These are phyloP conservation scores for Arabis alpina DNA, from an alignment of 345 rosid genomes.

Conservation along the genomic window DNA sequence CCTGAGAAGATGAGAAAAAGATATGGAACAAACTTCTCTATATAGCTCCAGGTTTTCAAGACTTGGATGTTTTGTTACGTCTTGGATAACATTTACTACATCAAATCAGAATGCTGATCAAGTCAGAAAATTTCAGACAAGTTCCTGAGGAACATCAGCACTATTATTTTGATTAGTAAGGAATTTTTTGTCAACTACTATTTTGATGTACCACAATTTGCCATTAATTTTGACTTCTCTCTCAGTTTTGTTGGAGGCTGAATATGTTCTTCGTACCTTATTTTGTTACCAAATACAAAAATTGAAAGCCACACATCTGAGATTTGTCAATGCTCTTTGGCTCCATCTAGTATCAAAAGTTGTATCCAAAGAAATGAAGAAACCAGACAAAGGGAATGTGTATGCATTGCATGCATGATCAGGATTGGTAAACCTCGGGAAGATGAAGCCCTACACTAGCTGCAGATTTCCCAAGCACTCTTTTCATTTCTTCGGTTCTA, in stretches of 20 bases:
- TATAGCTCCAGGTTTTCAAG: background rate
- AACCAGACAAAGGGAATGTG: background rate
- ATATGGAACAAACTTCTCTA: background rate
- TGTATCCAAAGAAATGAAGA: slow-evolving; percentile 6
- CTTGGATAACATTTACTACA: too few relatives aligned
- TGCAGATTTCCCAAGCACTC: slow-evolving; percentile 77
- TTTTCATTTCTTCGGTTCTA: slow-evolving; percentile 80
- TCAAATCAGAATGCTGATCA: slow-evolving; percentile 7
- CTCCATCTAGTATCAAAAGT: slow-evolving; percentile 1
- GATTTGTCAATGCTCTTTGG: background rate
- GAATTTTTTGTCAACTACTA: background rate
- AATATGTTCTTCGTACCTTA: slow-evolving; percentile 3
- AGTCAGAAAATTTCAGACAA: too few relatives aligned
- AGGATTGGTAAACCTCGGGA: slow-evolving; percentile 76
- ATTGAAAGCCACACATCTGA: background rate
- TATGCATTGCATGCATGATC: slow-evolving; percentile 31
- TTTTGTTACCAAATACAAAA: background rate
- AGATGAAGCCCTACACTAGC: slow-evolving; percentile 93
- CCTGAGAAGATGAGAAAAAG: background rate
- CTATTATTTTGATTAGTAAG: background rate
- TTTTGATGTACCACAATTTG: background rate
- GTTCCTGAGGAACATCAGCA: background rate
- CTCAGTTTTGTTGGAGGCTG: slow-evolving; percentile 13
- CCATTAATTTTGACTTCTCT: background rate
- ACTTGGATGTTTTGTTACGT: background rate